These are phyloP conservation scores for Achlya hypogyna DNA, from an alignment of 352 stramenopile genomes.

Conservation along the genomic window DNA sequence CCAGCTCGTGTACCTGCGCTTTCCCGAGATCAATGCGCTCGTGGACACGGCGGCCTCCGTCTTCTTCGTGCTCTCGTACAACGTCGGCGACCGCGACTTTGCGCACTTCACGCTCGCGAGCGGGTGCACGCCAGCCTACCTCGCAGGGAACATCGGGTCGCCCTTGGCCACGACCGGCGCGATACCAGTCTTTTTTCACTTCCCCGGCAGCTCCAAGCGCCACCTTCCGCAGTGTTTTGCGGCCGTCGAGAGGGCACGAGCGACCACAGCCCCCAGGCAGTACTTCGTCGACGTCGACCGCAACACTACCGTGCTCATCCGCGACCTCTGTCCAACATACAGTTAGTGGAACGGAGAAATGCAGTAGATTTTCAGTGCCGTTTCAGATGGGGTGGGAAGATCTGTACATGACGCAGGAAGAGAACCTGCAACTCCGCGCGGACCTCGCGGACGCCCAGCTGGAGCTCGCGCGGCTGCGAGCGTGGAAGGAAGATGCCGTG, in stretches of 20 bases:
- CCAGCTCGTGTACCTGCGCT: slow-evolving; percentile 8
- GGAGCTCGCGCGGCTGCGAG: slow-evolving; percentile 4
- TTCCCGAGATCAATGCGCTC: slow-evolving; percentile 14
- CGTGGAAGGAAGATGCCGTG: slow-evolving; percentile 13
- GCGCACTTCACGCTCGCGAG: neutral
- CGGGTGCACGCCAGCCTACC: slow-evolving; percentile 3
- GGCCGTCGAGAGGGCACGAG: neutral
- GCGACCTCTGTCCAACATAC: neutral
- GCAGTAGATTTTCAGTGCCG: too few relatives aligned
- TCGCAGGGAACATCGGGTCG: neutral
- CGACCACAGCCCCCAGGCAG: neutral
- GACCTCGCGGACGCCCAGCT: neutral
- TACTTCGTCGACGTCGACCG: slow-evolving; percentile 1
- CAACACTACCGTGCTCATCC: neutral
- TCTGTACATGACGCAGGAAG: too few relatives aligned
- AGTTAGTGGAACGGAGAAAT: too few relatives aligned
- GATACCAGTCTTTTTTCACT: slow-evolving; percentile 12
- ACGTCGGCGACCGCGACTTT: neutral
- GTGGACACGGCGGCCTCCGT: slow-evolving; percentile 4
- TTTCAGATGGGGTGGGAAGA: too few relatives aligned
- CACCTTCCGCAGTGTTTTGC: neutral
- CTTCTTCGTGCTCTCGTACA: slow-evolving; percentile 15
- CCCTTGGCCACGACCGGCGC: neutral
- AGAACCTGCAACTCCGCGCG: slow-evolving; percentile 7
- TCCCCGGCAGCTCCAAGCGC: slow-evolving; percentile 8